Percentiles rank a stretch among this genome's conserved stretches.
Conservation (phyloP, 257 asterid genomes). For the Verbascum thapsus region DNA sequence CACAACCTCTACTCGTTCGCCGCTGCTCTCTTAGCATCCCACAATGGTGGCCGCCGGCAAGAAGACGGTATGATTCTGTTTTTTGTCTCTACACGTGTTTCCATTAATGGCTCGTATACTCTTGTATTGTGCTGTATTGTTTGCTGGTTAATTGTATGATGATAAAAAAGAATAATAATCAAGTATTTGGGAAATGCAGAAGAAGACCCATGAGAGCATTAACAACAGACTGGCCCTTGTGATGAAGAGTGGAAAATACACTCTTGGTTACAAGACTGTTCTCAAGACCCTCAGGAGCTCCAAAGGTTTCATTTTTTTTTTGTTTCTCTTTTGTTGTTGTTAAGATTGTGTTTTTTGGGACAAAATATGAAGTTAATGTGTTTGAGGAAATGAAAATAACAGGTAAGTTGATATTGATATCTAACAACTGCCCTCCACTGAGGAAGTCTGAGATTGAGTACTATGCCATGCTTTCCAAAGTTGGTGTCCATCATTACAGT, state of each 20-base stretch:
- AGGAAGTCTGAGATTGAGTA: conserved; percentile 91
- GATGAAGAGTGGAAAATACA: conserved; percentile 85
- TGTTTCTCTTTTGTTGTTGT: not conserved
- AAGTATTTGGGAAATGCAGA: conserved; percentile 42
- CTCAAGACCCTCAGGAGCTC: conserved; percentile 76
- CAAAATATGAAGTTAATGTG: not conserved
- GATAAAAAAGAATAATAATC: not conserved
- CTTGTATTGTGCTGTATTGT: not conserved
- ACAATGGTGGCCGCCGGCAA: conserved; percentile 56
- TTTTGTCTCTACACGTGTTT: not conserved
- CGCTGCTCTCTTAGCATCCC: conserved; percentile 21
- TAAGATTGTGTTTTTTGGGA: not conserved
- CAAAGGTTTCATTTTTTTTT: conserved; percentile 44
- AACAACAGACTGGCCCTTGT: conserved; percentile 77
- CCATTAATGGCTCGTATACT: not conserved
- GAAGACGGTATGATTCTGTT: conserved; percentile 39
- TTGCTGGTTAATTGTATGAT: not conserved
- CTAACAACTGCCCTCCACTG: conserved; percentile 82
- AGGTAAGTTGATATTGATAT: conserved; percentile 80
- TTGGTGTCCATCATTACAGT: conserved; percentile 79
- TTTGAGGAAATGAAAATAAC: conserved; percentile 8
- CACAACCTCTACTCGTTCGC: conserved; percentile 23
- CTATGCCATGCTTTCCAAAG: conserved; percentile 85
- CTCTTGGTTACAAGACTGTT: conserved; percentile 87
- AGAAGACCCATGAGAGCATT: conserved; percentile 84